phyloP scores from a whole-genome alignment of 1,284 basidiomycete genomes.

The Ustilago tritici region DNA sequence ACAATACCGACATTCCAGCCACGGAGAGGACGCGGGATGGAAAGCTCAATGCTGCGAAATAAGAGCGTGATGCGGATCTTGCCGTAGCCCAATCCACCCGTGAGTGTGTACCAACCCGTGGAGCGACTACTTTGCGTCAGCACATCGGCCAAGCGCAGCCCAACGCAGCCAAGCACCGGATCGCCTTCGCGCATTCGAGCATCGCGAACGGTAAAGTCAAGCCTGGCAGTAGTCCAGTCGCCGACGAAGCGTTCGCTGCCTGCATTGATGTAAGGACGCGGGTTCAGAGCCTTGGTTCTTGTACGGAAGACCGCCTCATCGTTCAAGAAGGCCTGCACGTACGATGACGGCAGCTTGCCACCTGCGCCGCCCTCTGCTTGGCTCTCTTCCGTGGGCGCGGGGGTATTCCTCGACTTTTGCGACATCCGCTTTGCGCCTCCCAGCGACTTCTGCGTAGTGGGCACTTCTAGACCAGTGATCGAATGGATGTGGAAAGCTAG shows the following conservation, averaged over 20 bases:
- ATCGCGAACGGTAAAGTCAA: slow-evolving; percentile 62
- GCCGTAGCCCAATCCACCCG: slow-evolving; percentile 59
- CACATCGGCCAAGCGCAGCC: slow-evolving; percentile 54
- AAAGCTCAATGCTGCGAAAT: slow-evolving; percentile 59
- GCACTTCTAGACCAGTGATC: slow-evolving; percentile 57
- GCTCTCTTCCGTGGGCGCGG: slow-evolving; percentile 40
- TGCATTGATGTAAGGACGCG: slow-evolving; percentile 63
- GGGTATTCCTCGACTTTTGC: slow-evolving; percentile 31
- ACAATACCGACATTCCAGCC: slow-evolving; percentile 65
- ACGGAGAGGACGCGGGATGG: slow-evolving; percentile 54
- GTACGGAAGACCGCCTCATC: slow-evolving; percentile 65
- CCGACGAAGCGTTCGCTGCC: slow-evolving; percentile 60
- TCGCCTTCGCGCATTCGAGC: slow-evolving; percentile 61
- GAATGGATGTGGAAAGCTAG: slow-evolving; percentile 65
- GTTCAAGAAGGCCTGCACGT: slow-evolving; percentile 64
- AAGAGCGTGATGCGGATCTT: slow-evolving; percentile 60
- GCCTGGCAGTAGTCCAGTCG: slow-evolving; percentile 56
- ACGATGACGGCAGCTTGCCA: slow-evolving; percentile 59
- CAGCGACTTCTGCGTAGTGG: slow-evolving; percentile 47
- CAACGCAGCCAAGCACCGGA: slow-evolving; percentile 61
- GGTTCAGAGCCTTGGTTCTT: slow-evolving; percentile 60
- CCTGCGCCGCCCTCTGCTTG: slow-evolving; percentile 45
- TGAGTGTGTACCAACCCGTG: slow-evolving; percentile 59
- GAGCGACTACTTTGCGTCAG: slow-evolving; percentile 42
- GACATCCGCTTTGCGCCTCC: slow-evolving; percentile 41